phyloP scores from a whole-genome alignment of 148 eudicot species.

The Camellia sinensis region DNA sequence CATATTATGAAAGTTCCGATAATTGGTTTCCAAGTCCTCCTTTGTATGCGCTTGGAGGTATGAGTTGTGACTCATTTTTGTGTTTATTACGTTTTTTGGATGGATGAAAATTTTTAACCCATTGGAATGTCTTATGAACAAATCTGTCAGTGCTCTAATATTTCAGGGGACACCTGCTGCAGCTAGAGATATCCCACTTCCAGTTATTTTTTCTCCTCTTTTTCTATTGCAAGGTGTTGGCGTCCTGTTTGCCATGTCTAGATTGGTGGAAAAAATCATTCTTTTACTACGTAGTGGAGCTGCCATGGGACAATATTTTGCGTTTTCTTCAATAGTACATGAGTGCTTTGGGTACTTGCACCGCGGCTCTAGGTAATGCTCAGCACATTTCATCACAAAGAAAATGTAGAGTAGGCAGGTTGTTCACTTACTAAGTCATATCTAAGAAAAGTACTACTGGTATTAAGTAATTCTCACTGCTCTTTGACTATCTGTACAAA shows the following conservation, averaged over 20 bases:
- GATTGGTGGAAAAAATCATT: constrained; percentile 67
- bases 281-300: constrained; percentile 54
- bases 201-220: constrained; percentile 74
- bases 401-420: background rate
- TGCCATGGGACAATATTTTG: constrained; percentile 55
- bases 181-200: constrained; percentile 66
- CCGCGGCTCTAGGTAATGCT: constrained; percentile 80
- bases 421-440: background rate
- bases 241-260: constrained; percentile 59
- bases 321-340: constrained; percentile 52
- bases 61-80: constrained; percentile 39
- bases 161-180: constrained; percentile 78
- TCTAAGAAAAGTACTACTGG: background rate
- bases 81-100: background rate
- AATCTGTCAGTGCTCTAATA: constrained; percentile 21
- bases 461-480: constrained; percentile 3
- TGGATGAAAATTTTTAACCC: constrained; percentile 4
- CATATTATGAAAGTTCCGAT: constrained; percentile 88
- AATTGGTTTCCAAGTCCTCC: constrained; percentile 74
- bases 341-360: constrained; percentile 84
- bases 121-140: constrained; percentile 8
- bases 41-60: constrained; percentile 94
- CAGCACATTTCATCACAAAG: background rate
- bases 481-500: constrained; percentile 11
- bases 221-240: constrained; percentile 80